These are phyloP conservation scores for Ulvella scutata DNA, from an alignment of 139 green algal species.

Conservation along the genomic window DNA sequence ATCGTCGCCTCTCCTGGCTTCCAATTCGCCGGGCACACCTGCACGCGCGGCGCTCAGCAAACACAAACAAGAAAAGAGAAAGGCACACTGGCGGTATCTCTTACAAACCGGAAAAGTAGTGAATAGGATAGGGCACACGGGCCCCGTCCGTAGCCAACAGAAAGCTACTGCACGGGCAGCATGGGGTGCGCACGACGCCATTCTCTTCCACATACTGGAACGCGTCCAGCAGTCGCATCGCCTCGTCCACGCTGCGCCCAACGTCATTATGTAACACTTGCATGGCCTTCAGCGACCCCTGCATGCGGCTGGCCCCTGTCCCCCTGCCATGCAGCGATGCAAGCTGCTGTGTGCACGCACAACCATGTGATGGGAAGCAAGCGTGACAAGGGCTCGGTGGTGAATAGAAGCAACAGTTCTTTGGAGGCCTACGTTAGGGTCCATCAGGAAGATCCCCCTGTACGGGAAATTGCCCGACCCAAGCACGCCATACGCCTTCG, in stretches of 20 bases:
- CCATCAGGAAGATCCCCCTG: background rate
- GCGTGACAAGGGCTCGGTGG: background rate
- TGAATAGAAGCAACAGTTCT: background rate
- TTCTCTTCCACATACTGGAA: conserved; percentile 77
- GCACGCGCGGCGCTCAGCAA: background rate
- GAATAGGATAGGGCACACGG: no score
- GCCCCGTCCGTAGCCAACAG: background rate
- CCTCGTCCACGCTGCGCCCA: conserved; percentile 85
- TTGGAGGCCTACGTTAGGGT: background rate
- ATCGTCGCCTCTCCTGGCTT: conserved; percentile 83
- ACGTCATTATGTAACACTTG: conserved; percentile 23
- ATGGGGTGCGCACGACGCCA: conserved; percentile 27
- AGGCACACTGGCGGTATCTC: no score
- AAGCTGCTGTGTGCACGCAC: conserved; percentile 23
- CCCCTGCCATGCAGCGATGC: conserved; percentile 41
- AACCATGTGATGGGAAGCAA: background rate
- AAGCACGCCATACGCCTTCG: conserved; percentile 7
- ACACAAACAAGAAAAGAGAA: background rate
- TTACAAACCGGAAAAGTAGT: no score
- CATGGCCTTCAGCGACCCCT: conserved; percentile 1
- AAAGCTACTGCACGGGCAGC: background rate
- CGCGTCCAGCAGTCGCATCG: conserved; percentile 72
- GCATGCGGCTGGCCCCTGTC: background rate
- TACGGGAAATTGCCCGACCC: background rate
- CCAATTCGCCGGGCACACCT: conserved; percentile 89